Conservation (phyloP, 2,329 filamentous ascomycete species). For the Aspergillus hiratsukae region DNA sequence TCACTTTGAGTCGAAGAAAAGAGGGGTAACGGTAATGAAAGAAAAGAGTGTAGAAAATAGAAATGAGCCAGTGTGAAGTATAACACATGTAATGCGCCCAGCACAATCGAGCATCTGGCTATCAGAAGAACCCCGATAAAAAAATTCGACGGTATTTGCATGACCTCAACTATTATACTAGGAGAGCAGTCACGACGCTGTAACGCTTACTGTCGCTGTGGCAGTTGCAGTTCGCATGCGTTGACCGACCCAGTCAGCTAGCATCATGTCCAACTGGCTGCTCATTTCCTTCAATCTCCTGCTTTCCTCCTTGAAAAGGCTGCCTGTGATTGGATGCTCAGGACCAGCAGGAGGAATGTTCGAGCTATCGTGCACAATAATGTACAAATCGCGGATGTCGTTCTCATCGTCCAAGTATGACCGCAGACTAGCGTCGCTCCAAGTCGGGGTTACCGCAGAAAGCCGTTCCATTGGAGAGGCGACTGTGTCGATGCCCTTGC, state of each 20-base stretch:
- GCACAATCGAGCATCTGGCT: constrained; percentile 16
- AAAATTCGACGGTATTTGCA: background rate
- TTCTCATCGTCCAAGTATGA: constrained; percentile 87
- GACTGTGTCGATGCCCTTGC: constrained; percentile 36
- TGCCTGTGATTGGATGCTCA: constrained; percentile 80
- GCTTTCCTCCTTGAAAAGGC: constrained; percentile 81
- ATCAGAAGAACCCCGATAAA: background rate
- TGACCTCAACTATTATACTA: background rate
- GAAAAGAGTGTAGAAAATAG: background rate
- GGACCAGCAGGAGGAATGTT: constrained; percentile 71
- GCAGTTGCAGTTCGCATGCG: constrained; percentile 27
- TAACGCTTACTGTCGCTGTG: constrained; percentile 11
- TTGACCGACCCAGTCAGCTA: constrained; percentile 69
- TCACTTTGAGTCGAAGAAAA: background rate
- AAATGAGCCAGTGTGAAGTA: constrained; percentile 2
- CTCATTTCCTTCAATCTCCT: constrained; percentile 83
- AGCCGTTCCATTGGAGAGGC: constrained; percentile 53
- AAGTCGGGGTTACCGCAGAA: constrained; percentile 58
- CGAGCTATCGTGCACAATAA: constrained; percentile 88
- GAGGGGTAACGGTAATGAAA: too few species aligned
- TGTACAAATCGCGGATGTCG: constrained; percentile 82
- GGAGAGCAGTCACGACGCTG: constrained; percentile 5
- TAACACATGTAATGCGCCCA: constrained; percentile 15
- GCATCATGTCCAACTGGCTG: constrained; percentile 80
- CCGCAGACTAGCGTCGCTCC: constrained; percentile 81